Evolutionary conservation across 345 rosid species (phyloP).

Genomic region (Eucalyptus coolabah): DNA sequence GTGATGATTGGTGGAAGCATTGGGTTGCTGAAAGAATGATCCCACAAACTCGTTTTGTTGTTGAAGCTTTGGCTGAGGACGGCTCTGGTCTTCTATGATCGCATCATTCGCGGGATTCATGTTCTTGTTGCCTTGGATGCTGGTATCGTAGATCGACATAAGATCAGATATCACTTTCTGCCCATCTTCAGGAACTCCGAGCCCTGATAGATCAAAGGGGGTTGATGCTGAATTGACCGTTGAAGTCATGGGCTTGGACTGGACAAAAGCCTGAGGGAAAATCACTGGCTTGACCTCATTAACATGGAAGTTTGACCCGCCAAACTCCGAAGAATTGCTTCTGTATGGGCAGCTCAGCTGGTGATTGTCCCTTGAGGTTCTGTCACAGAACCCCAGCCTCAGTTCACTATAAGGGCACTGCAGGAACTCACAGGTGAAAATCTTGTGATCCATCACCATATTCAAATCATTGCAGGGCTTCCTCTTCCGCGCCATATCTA

Average conservation of each 20-base stretch:
- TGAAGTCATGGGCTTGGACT: conserved; percentile 29
- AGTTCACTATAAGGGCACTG: conserved; percentile 60
- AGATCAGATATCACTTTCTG: conserved; percentile 81
- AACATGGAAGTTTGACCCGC: conserved; percentile 48
- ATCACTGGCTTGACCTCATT: conserved; percentile 74
- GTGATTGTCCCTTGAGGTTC: conserved; percentile 69
- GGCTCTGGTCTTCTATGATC: conserved; percentile 23
- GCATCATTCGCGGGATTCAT: conserved; percentile 5
- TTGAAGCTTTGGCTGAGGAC: conserved; percentile 33
- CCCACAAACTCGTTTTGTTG: conserved; percentile 47
- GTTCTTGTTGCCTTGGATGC: conserved; percentile 37
- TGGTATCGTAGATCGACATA: conserved; percentile 70
- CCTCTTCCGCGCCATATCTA: conserved; percentile 51
- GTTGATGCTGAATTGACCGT: conserved; percentile 17
- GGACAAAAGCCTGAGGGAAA: conserved; percentile 38
- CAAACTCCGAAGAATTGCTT: conserved; percentile 29
- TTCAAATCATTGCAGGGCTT: conserved; percentile 35
- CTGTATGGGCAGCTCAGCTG: conserved; percentile 54
- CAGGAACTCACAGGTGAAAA: conserved; percentile 48
- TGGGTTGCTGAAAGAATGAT: conserved; percentile 45
- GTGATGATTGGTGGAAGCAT: conserved; percentile 31
- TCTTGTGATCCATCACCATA: conserved; percentile 32
- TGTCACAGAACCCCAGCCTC: conserved; percentile 54
- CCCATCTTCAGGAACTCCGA: conserved; percentile 92
- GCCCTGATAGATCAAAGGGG: conserved; percentile 49